A percentile compares a stretch with the other conserved stretches of the same genome.
phyloP scores from a whole-genome alignment of 192 early-diverging fungal genomes.

The Pilaira anomala region DNA sequence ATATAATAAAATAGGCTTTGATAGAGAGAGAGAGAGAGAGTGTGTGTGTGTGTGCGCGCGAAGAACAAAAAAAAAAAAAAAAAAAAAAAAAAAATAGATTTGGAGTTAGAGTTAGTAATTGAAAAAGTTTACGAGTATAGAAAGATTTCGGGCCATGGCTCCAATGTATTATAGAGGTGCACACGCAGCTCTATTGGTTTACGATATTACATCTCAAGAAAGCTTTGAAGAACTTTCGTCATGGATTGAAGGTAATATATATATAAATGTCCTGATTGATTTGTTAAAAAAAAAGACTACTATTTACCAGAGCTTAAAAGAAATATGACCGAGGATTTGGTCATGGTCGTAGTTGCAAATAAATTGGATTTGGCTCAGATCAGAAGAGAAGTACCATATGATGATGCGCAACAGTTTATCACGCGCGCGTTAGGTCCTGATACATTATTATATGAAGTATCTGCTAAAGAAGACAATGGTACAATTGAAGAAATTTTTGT shows the following conservation, averaged over 20 bases:
- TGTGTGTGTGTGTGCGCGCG: too few relatives aligned
- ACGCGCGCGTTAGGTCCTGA: slow-evolving; percentile 58
- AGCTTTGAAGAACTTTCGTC: slow-evolving; percentile 66
- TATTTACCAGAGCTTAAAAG: slow-evolving; percentile 51
- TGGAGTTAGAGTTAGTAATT: neutral
- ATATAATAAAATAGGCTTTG: neutral
- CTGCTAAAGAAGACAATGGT: slow-evolving; percentile 70
- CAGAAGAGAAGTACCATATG: slow-evolving; percentile 54
- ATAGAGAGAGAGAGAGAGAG: too few relatives aligned
- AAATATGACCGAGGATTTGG: slow-evolving; percentile 65
- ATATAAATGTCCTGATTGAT: neutral
- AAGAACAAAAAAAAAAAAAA: neutral
- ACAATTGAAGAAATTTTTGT: slow-evolving; percentile 55
- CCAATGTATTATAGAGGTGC: slow-evolving; percentile 76
- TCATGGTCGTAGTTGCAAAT: slow-evolving; percentile 69
- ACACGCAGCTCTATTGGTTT: slow-evolving; percentile 69
- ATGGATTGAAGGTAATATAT: slow-evolving; percentile 54
- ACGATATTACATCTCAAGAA: slow-evolving; percentile 69
- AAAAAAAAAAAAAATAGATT: neutral
- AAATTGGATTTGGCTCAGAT: slow-evolving; percentile 62
- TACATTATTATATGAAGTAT: slow-evolving; percentile 63
- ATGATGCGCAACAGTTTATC: slow-evolving; percentile 60
- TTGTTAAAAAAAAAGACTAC: neutral
- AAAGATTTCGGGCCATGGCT: slow-evolving; percentile 75
- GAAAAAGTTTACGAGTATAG: slow-evolving; percentile 23